Conservation (phyloP, 495 filamentous ascomycete species). For the Tuber umbilicatum region DNA sequence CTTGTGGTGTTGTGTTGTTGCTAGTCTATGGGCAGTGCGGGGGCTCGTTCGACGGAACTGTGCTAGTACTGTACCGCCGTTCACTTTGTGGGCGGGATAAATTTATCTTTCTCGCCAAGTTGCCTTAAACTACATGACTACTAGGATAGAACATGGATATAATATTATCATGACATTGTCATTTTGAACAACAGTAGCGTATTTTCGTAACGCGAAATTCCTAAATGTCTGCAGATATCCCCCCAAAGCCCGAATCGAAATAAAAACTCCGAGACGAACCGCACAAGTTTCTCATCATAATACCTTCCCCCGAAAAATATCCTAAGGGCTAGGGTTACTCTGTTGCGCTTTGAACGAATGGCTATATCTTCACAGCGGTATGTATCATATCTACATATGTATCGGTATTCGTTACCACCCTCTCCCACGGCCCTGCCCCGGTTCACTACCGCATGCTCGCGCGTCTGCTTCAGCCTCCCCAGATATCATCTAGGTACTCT, state of each 20-base stretch:
- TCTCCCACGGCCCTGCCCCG: not conserved
- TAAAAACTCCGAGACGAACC: not conserved
- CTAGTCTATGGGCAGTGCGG: no score
- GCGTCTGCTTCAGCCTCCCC: not conserved
- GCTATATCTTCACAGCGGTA: not conserved
- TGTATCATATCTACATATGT: no score
- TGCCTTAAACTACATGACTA: not conserved
- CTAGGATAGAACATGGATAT: no score
- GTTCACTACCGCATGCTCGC: not conserved
- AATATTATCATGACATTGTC: no score
- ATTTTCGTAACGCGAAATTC: not conserved
- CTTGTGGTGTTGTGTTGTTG: no score
- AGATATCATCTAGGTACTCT: not conserved
- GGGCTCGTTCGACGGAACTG: no score
- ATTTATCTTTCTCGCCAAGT: not conserved
- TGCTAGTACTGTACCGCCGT: no score
- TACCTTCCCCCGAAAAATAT: not conserved
- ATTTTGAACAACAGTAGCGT: not conserved
- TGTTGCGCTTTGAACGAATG: not conserved
- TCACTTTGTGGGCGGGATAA: not conserved
- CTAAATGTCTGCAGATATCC: not conserved
- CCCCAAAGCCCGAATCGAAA: not conserved
- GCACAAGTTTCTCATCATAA: not conserved
- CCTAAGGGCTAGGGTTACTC: not conserved
- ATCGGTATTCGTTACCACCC: not conserved